A percentile compares a stretch with the other conserved stretches of the same genome.
phyloP scores from a whole-genome alignment of 371 early-diverging fungal species.

The Mortierella sp. region DNA sequence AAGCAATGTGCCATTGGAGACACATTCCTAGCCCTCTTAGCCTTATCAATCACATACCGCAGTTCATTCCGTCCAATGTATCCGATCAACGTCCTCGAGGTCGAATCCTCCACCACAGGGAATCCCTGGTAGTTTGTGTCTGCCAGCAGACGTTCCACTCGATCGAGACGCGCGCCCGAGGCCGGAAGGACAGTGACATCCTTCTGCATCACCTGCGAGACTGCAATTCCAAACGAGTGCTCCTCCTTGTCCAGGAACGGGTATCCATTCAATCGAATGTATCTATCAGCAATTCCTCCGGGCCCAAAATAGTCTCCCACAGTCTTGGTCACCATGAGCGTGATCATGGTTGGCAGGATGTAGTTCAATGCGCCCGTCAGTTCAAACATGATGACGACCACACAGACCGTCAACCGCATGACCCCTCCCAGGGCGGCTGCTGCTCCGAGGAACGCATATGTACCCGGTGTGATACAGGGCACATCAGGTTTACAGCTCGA shows the following conservation, averaged over 20 bases:
- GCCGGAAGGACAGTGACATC: conserved; percentile 69
- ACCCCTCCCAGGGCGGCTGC: conserved; percentile 90
- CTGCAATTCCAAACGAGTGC: conserved; percentile 67
- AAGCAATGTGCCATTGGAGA: conserved; percentile 67
- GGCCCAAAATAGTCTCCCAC: conserved; percentile 86
- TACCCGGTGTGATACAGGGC: conserved; percentile 92
- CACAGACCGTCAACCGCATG: conserved; percentile 79
- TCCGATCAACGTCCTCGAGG: conserved; percentile 79
- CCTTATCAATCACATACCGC: conserved; percentile 76
- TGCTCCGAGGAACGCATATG: conserved; percentile 97
- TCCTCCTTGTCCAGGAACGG: conserved; percentile 92
- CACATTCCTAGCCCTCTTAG: conserved; percentile 59
- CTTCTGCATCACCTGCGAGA: conserved; percentile 73
- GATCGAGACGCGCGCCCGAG: conserved; percentile 57
- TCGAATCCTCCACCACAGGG: conserved; percentile 82
- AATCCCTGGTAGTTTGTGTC: conserved; percentile 78
- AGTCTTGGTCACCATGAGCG: conserved; percentile 89
- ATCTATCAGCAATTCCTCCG: conserved; percentile 90
- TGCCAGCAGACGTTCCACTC: conserved; percentile 62
- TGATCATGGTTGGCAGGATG: conserved; percentile 94
- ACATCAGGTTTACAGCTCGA: conserved; percentile 82
- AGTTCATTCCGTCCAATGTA: conserved; percentile 85
- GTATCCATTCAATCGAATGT: conserved; percentile 85
- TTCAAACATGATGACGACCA: conserved; percentile 97
- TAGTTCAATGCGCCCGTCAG: conserved; percentile 93